These are phyloP conservation scores for Cryptococcus amylolentus DNA, from an alignment of 1,284 basidiomycete species.

Conservation along the genomic window DNA sequence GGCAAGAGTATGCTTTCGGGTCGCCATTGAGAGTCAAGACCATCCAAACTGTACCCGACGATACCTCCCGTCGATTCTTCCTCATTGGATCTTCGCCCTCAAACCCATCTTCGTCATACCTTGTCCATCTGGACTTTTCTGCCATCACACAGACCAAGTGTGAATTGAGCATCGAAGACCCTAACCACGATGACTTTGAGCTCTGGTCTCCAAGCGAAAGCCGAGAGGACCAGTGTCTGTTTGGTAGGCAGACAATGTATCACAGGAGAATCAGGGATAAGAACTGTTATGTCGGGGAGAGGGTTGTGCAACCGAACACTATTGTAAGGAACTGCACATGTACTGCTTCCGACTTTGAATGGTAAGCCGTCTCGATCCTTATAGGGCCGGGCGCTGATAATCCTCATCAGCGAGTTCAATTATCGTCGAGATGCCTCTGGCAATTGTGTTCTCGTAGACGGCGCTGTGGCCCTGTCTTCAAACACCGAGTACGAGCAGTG, in stretches of 20 bases:
- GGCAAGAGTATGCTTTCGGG: constrained; percentile 85
- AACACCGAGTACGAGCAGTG: constrained; percentile 60
- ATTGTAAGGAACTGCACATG: constrained; percentile 73
- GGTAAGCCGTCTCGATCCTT: constrained; percentile 55
- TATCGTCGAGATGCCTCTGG: constrained; percentile 64
- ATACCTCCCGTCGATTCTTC: constrained; percentile 88
- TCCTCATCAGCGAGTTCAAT: constrained; percentile 76
- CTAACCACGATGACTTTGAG: constrained; percentile 84
- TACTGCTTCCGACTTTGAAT: constrained; percentile 76
- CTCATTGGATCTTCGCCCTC: constrained; percentile 67
- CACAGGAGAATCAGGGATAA: constrained; percentile 75
- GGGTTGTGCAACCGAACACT: constrained; percentile 56
- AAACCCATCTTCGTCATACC: constrained; percentile 57
- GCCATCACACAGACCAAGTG: constrained; percentile 70
- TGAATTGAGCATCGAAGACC: constrained; percentile 63
- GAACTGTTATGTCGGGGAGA: constrained; percentile 76
- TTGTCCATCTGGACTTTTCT: constrained; percentile 87
- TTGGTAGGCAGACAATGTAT: constrained; percentile 82
- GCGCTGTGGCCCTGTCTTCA: constrained; percentile 59
- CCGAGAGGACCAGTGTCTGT: constrained; percentile 71
- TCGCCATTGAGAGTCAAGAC: constrained; percentile 70
- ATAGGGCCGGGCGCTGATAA: background rate
- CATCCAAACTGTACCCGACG: constrained; percentile 84
- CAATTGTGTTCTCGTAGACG: constrained; percentile 70
- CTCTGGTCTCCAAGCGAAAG: constrained; percentile 88